Conservation (phyloP, 2,329 filamentous ascomycete species). For the Trichophyton rubrum region DNA sequence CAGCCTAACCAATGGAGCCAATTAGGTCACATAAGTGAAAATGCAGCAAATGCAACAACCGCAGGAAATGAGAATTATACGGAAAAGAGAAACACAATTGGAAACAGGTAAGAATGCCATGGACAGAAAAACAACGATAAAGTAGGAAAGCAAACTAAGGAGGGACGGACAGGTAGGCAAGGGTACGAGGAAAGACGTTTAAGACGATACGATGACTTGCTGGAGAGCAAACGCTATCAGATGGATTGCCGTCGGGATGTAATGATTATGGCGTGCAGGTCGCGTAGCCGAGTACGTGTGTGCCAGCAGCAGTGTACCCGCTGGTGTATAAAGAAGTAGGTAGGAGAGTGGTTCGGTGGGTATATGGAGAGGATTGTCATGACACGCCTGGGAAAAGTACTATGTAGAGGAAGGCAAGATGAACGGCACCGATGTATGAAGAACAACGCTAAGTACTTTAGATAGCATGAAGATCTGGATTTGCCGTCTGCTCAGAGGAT, state of each 20-base stretch:
- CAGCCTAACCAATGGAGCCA: not conserved
- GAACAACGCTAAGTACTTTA: not conserved
- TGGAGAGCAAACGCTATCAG: not conserved
- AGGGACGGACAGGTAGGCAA: not conserved
- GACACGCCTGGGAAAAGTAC: not conserved
- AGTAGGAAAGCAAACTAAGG: not conserved
- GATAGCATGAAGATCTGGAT: not conserved
- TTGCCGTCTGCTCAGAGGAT: not conserved
- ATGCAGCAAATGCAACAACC: constrained; percentile 4
- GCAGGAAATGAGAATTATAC: not conserved
- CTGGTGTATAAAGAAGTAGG: too few relatives aligned
- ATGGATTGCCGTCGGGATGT: not conserved
- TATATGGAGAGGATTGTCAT: too few relatives aligned
- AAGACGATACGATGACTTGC: not conserved
- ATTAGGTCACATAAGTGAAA: not conserved
- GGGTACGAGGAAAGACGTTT: not conserved
- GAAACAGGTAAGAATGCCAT: not conserved
- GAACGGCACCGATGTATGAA: not conserved
- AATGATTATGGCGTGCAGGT: too few relatives aligned
- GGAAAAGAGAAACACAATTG: not conserved
- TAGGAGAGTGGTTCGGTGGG: too few relatives aligned
- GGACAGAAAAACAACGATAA: not conserved
- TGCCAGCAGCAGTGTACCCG: too few relatives aligned
- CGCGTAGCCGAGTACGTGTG: too few relatives aligned
- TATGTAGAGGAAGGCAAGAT: not conserved